Evolutionary conservation across 2,329 filamentous ascomycete species (phyloP), one percentile per base, ranked within the genome.

Genomic region (Shiraia sp.): DNA sequence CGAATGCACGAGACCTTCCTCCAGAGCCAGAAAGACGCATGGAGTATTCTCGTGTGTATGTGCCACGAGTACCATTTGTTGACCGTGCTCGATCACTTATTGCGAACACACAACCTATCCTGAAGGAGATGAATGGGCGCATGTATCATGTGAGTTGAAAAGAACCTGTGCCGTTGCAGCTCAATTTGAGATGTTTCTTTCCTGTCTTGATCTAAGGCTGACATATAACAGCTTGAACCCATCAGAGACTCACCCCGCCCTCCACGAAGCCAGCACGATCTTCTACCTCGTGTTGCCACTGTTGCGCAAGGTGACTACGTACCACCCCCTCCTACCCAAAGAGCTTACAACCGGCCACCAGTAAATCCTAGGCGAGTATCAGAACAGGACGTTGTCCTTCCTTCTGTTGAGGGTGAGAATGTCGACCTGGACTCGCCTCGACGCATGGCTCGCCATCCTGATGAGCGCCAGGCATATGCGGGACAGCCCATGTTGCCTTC

Each of bases 121-220:
- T 61, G 47, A 52, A 54, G 17, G 58, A 56, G 45, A 55, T 57
- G 32, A 46, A 65, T 23, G 65, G 65, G 31, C 57, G 46, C 38
- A 25, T 67, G 25, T 67, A 61, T 34, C 58, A 64, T 58, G 65
- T 68, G 61, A 68, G 65, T 67, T 27, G 34, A 36, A 31, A 33
- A 15, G 40, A 32, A 19, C 43, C 45, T 42, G 51, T 35, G 40
- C 44, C 42, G 37, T 29, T 36, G 24, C 40, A 47, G 44, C 49
- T 36, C 47, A 41, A 54, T 40, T 32, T 26, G 47, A 35, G 45
- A 26, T 45, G 49, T 44, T 31, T 27, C 25, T 32, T 36, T 36
- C 35, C 19, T 23, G 19, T 15, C 24, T 24, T 47, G 16, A 19
- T 28, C 36, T 25, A 27, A 22, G 46, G 53, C 63, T 66, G 40